Evolutionary conservation across 2,329 filamentous ascomycete genomes (phyloP), one percentile per base, ranked within the genome.

Genomic region (Sclerotinia spermophila): DNA sequence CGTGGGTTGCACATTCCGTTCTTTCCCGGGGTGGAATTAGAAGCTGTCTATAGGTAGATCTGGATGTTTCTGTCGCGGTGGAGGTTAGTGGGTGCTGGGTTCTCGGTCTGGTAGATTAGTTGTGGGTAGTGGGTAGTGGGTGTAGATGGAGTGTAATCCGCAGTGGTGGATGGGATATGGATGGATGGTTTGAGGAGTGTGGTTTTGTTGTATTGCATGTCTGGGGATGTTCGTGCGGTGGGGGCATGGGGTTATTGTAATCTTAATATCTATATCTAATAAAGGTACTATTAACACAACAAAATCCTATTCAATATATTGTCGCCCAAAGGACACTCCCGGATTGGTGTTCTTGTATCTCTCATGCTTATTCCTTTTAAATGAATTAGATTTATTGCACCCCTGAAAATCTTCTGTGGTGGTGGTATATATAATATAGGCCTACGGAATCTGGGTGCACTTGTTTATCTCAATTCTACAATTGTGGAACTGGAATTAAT

Each of bases 391-490:
- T 48, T 10, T 48, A 24, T 48, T 48, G 45, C 45, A 51, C 2
- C 6, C 27, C 24, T 51, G 10, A n/a, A 1, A 15, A n/a, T 4
- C 10, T 15, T 51, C 45, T 5, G 6, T 51, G 45, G 11, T 2
- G 45, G 45, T 15, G 15, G n/a, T n/a, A n/a, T n/a, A n/a, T n/a
- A n/a, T n/a, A 5, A n/a, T 13, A 1, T 2, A 21, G 44, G 4
- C 11, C 15, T n/a, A 0, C 15, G 4, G 1, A 11, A 38, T 38
- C 10, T 10, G n/a, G n/a, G n/a, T n/a, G n/a, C n/a, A n/a, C n/a
- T n/a, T n/a, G n/a, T n/a, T n/a, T n/a, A n/a, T n/a, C n/a, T n/a
- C n/a, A n/a, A n/a, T n/a, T n/a, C n/a, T n/a, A n/a, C n/a, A n/a
- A n/a, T n/a, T n/a, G n/a, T n/a, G n/a, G n/a, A n/a, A n/a, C n/a